Base-by-base conservation (phyloP, 2,329 filamentous ascomycete genomes). In the Thielaviopsis euricoi region DNA sequence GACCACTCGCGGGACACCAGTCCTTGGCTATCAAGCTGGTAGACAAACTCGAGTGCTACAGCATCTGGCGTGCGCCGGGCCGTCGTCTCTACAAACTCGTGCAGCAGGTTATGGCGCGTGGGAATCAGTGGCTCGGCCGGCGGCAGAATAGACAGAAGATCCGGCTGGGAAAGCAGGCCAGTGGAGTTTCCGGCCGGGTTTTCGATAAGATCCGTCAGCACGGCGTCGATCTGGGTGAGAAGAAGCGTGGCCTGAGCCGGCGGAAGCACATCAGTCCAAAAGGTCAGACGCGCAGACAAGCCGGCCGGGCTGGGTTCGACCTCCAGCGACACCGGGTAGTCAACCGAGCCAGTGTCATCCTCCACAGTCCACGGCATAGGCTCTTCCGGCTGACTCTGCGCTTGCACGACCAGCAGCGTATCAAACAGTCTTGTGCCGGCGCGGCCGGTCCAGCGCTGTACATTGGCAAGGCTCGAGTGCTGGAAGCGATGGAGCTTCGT, bases 321-420 rank as follows among this genome's bases (percentile, higher is more conserved):
- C 67, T 96, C 90, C 21, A 96, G 71, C 0, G 91, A 95, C 0
- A 94, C 71, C 0, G 85, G 74, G 67, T 91, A 95, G 64, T 94
- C 87, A 1, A 87, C 80, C 1, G 76, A 79, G 6, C 86, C 84
- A 55, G 79, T 73, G 60, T 95, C 89, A 17, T 80, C 72, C 1
- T 80, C 62, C 0, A 86, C 62, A 6, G 72, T 71, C 85, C 87
- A 94, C 0, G 75, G 70, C 3, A 66, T 49, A 10, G 67, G 58
- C 17, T 61, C 53, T 40, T 60, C 57, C 40, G 9, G 4, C 29
- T 62, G 19, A 55, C 70, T 63, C 59, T 74, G 65, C 62, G 86
- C 87, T 65, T 95, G 90, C 65, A 89, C 91, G 0, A 88, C 85
- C 60, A 96, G 81, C 1, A 96, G 74, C 0, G 89, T 91, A 65